Conservation (phyloP, 2,329 filamentous ascomycete genomes). For the Fusarium sp. region DNA sequence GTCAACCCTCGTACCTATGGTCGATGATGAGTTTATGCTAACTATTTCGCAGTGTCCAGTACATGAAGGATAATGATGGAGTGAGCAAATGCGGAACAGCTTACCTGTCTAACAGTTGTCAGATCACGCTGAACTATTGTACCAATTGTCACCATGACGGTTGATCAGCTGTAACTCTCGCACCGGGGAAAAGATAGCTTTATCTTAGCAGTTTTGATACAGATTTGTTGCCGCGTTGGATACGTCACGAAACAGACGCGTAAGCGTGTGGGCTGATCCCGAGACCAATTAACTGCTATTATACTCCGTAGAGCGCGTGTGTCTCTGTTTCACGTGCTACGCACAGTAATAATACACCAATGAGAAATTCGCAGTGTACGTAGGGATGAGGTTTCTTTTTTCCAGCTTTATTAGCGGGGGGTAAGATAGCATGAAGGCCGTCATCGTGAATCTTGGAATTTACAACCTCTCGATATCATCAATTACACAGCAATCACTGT, state of each 20-base stretch:
- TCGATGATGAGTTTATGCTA: not conserved
- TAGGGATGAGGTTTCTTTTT: not conserved
- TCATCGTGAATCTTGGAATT: not conserved
- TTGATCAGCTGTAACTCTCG: not conserved
- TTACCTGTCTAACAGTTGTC: constrained; percentile 25
- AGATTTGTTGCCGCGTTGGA: not conserved
- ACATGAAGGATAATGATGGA: constrained; percentile 27
- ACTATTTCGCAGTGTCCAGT: not conserved
- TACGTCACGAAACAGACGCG: not conserved
- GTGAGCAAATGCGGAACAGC: constrained; percentile 28
- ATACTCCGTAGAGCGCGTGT: not conserved
- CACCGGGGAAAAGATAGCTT: not conserved
- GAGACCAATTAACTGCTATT: not conserved
- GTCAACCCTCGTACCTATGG: not conserved
- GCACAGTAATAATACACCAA: not conserved
- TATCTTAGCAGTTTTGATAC: not conserved
- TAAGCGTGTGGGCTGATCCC: not conserved
- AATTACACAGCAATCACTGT: not conserved
- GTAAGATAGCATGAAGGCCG: not conserved
- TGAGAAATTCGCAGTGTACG: not conserved
- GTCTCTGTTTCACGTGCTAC: not conserved
- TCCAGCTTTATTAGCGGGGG: not conserved
- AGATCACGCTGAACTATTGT: constrained; percentile 28
- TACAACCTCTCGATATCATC: not conserved
- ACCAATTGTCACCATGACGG: constrained; percentile 22